Evolutionary conservation across 1,284 basidiomycete genomes (phyloP), one percentile per base, ranked within the genome.

Genomic region (Fereydounia khargensis): DNA sequence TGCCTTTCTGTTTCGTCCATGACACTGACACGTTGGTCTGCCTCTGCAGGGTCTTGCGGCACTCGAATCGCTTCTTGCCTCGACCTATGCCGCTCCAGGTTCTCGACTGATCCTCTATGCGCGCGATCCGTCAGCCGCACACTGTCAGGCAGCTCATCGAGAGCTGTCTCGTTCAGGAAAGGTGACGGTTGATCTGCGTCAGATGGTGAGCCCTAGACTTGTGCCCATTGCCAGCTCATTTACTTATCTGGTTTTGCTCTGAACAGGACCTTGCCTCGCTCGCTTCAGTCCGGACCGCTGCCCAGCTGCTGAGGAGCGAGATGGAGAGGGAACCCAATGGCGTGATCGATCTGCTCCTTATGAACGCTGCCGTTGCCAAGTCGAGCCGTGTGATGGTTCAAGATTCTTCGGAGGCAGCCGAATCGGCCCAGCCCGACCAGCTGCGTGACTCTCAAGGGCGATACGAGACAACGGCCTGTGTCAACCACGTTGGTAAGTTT

Each of bases 321-420:
- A 23, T 61, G 9, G 31, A 44, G 25, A 6, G 21, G n/a, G 20
- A 11, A 14, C 14, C 37, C 24, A 23, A 16, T 21, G 17, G 22
- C 14, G 42, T 40, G 3, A 31, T 44, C 20, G 61, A 64, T 16
- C 47, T 64, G 40, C 39, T 60, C 19, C 45, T 64, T 0, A 45
- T 64, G 35, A 64, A 64, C 27, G 61, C 56, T 4, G 61, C 56
- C 1, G 42, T 60, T 13, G 61, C 61, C 35, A 64, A 60, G 24
- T 20, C 40, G 11, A 36, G 23, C 3, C 39, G 52, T 1, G 33
- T 51, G 21, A 34, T 33, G 18, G 52, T 60, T 0, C 14, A 24
- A 3, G 56, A 60, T 24, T n/a, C n/a, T n/a, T n/a, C n/a, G n/a
- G 9, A 35, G 10, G 52, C 55, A 23, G 32, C 39, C 34, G 39